A percentile compares a stretch with the other conserved stretches of the same genome.
Evolutionary conservation across 257 asterid genomes (phyloP).

Genomic region (Linderniella brevidens): DNA sequence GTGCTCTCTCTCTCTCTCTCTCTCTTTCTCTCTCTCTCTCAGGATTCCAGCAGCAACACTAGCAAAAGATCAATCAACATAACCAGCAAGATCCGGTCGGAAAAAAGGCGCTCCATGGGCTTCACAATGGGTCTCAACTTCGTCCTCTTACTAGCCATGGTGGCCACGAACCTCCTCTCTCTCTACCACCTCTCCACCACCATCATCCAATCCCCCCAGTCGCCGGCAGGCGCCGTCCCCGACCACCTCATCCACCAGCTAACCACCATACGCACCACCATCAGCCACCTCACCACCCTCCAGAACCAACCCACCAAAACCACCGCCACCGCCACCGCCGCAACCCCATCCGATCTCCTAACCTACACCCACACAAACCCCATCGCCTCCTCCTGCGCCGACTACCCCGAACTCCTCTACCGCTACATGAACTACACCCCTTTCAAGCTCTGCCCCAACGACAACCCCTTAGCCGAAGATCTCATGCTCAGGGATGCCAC

Average conservation of each 20-base stretch:
- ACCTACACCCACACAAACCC: slow-evolving; percentile 68
- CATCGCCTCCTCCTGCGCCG: slow-evolving; percentile 75
- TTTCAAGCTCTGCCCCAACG: slow-evolving; percentile 57
- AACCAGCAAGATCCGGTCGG: too few relatives aligned
- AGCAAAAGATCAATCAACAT: too few relatives aligned
- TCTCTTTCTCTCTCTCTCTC: too few relatives aligned
- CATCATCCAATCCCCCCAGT: slow-evolving; percentile 32
- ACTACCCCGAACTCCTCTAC: slow-evolving; percentile 63
- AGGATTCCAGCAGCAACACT: too few relatives aligned
- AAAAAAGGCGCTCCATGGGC: slow-evolving; percentile 25
- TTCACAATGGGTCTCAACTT: slow-evolving; percentile 83
- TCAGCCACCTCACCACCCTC: slow-evolving; percentile 78
- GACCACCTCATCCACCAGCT: slow-evolving; percentile 95
- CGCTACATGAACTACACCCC: slow-evolving; percentile 84
- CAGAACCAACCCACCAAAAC: slow-evolving; percentile 33
- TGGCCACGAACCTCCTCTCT: slow-evolving; percentile 89
- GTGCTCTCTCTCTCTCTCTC: too few relatives aligned
- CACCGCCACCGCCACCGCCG: slow-evolving; percentile 16
- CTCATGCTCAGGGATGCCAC: slow-evolving; percentile 89
- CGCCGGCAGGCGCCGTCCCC: slow-evolving; percentile 43
- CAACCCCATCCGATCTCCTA: slow-evolving; percentile 78
- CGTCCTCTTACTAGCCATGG: slow-evolving; percentile 77
- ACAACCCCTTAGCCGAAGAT: slow-evolving; percentile 46
- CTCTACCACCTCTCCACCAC: slow-evolving; percentile 95
- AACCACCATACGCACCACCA: slow-evolving; percentile 92